A percentile compares a stretch with the other conserved stretches of the same genome.
phyloP scores from a whole-genome alignment of 495 filamentous ascomycete genomes.

The Margaritispora aquatica region DNA sequence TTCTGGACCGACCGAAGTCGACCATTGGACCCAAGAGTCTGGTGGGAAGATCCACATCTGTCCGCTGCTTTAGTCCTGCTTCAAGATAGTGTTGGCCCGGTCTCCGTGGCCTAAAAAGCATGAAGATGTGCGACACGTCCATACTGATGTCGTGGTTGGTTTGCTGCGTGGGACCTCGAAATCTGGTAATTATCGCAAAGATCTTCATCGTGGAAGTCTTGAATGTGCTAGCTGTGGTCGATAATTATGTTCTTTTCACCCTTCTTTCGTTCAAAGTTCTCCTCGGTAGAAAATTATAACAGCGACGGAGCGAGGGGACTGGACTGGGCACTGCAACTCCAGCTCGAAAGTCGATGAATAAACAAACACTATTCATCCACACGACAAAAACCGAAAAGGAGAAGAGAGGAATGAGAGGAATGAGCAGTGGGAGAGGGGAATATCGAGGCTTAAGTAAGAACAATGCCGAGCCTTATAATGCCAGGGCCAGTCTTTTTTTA shows the following conservation, averaged over 20 bases:
- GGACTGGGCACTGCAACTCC: not conserved
- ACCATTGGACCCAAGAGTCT: not conserved
- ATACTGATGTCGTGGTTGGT: not conserved
- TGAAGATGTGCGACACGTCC: not conserved
- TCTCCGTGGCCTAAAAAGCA: not conserved
- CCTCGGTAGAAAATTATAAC: not conserved
- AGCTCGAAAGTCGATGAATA: not conserved
- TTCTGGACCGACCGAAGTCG: not conserved
- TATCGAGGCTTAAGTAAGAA: conserved; percentile 10
- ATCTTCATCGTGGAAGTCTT: not conserved
- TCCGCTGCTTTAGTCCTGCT: not conserved
- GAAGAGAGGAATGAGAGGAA: not conserved
- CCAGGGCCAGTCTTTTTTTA: conserved; percentile 21
- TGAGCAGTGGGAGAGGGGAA: not conserved
- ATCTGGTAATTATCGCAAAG: not conserved
- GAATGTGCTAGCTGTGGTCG: not conserved
- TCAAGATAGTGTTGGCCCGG: not conserved
- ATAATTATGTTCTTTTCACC: not conserved
- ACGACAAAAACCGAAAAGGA: not conserved
- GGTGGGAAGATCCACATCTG: not conserved
- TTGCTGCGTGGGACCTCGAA: not conserved
- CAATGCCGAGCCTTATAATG: conserved; percentile 20
- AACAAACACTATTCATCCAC: not conserved
- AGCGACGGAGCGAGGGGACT: not conserved
- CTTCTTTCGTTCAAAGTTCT: not conserved